A percentile compares a stretch with the other conserved stretches of the same genome.
These are phyloP conservation scores for Paspalum vaginatum DNA, from an alignment of 176 grass and related monocot species.

Conservation along the genomic window DNA sequence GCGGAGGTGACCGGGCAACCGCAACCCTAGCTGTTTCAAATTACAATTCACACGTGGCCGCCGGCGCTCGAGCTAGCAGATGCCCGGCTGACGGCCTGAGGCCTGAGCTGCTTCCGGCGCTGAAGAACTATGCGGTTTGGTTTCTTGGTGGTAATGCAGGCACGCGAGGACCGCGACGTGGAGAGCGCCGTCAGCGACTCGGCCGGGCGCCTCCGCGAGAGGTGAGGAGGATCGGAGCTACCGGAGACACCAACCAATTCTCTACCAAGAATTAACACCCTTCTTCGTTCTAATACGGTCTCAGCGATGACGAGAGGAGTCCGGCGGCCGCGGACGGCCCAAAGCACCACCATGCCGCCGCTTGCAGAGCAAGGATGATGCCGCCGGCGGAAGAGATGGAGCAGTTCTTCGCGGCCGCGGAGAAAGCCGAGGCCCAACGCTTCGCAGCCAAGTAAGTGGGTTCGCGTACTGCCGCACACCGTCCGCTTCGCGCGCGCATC, in stretches of 20 bases:
- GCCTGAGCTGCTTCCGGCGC: too few species aligned
- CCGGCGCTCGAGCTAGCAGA: neutral
- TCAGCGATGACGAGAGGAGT: conserved; percentile 45
- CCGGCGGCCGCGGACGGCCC: neutral
- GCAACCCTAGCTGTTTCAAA: neutral
- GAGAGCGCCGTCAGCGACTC: conserved; percentile 52
- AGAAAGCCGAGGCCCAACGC: conserved; percentile 58
- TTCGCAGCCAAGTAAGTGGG: conserved; percentile 64
- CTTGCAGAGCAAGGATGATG: conserved; percentile 25
- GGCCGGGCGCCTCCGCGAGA: neutral
- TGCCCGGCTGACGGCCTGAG: too few species aligned
- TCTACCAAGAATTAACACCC: too few species aligned
- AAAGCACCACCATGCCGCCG: neutral
- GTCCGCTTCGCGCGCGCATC: too few species aligned
- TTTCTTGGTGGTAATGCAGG: conserved; percentile 17
- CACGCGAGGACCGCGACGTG: conserved; percentile 24
- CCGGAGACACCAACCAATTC: too few species aligned
- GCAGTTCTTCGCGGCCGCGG: conserved; percentile 62
- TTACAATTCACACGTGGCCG: neutral
- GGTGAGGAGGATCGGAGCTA: neutral
- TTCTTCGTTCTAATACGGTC: too few species aligned
- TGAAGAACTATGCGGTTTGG: conserved; percentile 26
- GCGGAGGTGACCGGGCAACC: conserved; percentile 33
- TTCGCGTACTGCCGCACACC: neutral
- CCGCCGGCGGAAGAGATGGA: conserved; percentile 67